phyloP scores from a whole-genome alignment of 805 yeast species.

The Lipomyces oligophaga region DNA sequence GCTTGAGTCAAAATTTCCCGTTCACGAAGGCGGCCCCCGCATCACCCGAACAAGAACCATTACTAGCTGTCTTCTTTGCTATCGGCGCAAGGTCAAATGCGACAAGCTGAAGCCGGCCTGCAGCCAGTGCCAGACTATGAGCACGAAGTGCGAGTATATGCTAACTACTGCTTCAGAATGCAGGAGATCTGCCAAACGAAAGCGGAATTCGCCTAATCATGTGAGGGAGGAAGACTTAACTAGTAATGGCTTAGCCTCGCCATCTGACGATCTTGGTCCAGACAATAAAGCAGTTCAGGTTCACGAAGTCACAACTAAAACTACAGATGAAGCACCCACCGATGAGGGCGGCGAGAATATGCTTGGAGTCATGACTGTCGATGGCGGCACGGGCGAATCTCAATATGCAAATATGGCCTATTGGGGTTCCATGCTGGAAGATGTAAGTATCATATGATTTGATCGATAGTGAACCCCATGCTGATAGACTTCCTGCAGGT shows the following conservation, averaged over 20 bases:
- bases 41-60: slow-evolving; percentile 20
- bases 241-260: too few species aligned
- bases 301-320: too few species aligned
- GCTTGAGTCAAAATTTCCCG: slow-evolving; percentile 11
- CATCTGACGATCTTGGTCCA: too few species aligned
- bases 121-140: slow-evolving; percentile 15
- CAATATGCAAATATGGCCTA: slow-evolving; percentile 18
- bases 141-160: slow-evolving; percentile 13
- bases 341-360: background rate
- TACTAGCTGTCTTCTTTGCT: slow-evolving; percentile 21
- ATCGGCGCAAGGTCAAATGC: slow-evolving; percentile 22
- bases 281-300: too few species aligned
- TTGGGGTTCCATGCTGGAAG: slow-evolving; percentile 17
- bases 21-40: slow-evolving; percentile 10
- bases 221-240: background rate
- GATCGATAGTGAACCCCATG: too few species aligned
- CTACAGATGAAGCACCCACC: background rate
- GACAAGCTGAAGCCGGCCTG: slow-evolving; percentile 16
- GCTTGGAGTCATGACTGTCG: slow-evolving; percentile 18
- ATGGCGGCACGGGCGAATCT: slow-evolving; percentile 10
- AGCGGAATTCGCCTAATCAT: background rate
- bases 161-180: background rate
- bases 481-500: background rate
- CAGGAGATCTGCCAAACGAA: background rate
- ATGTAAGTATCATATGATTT: slow-evolving; percentile 4